Percentiles rank a stretch among this genome's conserved stretches.
Evolutionary conservation across 306 rosid genomes (phyloP).

Genomic region (Fragaria vesca): DNA sequence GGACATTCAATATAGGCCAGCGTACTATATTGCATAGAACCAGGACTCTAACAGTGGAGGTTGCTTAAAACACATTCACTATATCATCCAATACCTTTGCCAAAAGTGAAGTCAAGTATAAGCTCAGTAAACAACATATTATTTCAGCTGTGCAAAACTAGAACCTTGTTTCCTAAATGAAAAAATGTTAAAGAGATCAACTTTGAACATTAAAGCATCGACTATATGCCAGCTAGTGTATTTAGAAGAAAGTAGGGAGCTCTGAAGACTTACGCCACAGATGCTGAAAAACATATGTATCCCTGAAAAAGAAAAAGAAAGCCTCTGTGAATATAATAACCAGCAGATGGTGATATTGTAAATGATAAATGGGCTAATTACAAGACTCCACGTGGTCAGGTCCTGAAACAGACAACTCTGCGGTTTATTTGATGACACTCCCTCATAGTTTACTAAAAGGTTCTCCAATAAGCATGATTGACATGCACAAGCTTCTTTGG

Average conservation of each 20-base stretch:
- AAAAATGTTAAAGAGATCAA: conserved; percentile 4
- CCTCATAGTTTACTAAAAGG: background rate
- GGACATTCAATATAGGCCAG: background rate
- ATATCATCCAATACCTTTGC: background rate
- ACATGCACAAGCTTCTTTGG: background rate
- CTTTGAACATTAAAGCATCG: background rate
- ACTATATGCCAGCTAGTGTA: background rate
- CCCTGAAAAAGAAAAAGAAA: conserved; percentile 59
- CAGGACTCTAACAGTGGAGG: conserved; percentile 4
- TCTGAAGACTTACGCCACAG: conserved; percentile 72
- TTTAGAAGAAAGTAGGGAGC: conserved; percentile 6
- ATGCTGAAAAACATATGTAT: conserved; percentile 74
- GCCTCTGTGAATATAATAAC: background rate
- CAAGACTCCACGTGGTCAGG: background rate
- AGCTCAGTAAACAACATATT: background rate
- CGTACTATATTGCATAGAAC: background rate
- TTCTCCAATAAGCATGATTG: background rate
- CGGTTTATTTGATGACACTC: conserved; percentile 9
- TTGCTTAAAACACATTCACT: background rate
- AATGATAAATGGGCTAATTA: background rate
- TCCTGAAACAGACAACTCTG: background rate
- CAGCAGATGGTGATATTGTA: background rate
- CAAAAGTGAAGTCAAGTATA: background rate
- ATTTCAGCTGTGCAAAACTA: background rate
- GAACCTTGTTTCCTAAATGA: background rate